Percentiles rank a stretch among this genome's conserved stretches.
Conservation (phyloP, 2,329 filamentous ascomycete genomes). For the Paecilomyces formosus region DNA sequence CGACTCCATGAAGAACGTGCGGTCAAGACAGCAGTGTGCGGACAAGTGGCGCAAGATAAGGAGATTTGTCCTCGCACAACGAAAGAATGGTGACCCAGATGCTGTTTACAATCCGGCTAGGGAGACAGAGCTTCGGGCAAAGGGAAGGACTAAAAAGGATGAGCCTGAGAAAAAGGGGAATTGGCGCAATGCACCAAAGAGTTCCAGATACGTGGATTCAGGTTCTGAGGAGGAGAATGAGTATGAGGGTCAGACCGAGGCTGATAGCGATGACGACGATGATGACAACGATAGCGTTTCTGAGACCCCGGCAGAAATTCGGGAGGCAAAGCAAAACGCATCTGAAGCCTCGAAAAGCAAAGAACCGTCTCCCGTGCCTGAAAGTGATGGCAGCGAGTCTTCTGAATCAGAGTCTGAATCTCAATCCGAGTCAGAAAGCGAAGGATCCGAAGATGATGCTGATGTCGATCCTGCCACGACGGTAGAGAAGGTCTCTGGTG, state of each 20-base stretch:
- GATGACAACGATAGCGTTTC: neutral
- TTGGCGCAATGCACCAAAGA: neutral
- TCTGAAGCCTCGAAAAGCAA: neutral
- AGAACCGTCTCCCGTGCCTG: neutral
- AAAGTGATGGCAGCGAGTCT: neutral
- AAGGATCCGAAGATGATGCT: neutral
- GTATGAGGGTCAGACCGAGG: conserved; percentile 3
- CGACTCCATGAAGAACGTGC: conserved; percentile 17
- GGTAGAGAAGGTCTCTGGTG: neutral
- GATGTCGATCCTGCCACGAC: neutral
- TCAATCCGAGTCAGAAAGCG: neutral
- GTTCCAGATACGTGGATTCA: conserved; percentile 7
- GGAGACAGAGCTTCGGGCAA: conserved; percentile 2
- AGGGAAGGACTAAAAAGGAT: neutral
- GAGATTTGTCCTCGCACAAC: conserved; percentile 11
- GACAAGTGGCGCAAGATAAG: conserved; percentile 32
- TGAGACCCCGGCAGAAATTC: neutral
- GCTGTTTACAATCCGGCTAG: conserved; percentile 17
- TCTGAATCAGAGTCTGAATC: neutral
- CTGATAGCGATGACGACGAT: neutral
- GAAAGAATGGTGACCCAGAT: conserved; percentile 14
- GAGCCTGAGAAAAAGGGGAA: neutral
- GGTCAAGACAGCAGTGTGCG: conserved; percentile 32
- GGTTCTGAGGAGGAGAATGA: conserved; percentile 5
- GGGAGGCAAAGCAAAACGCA: neutral